Evolutionary conservation across 2,329 filamentous ascomycete species (phyloP), one percentile per base, ranked within the genome.

Genomic region (Epichloe elymi): DNA sequence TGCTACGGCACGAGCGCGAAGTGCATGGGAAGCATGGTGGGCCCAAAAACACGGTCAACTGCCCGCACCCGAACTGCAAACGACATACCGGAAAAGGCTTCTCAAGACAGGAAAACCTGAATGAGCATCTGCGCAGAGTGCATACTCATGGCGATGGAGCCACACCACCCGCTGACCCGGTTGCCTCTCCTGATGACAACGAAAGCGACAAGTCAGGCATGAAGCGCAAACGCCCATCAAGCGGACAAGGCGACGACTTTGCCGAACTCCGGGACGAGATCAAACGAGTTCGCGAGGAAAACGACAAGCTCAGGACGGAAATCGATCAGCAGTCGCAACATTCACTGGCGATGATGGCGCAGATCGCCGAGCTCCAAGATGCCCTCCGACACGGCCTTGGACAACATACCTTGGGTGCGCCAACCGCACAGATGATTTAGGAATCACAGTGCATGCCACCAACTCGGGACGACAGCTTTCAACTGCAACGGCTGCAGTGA

Each of bases 21-120:
- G 91, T 97, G 1, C 91, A 97, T 67, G 83, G 83, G 66, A 88
- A 91, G 69, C 85, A 95, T 60, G 87, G 88, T 51, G 89, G 88
- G 2, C 88, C 89, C 10, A 89, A 90, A 65, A 89, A 94, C 55
- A 83, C 85, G 3, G 77, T 95, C 50, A 86, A 88, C 71, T 97
- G 91, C 61, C 89, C 89, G 0, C 86, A 91, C 61, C 67, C 74
- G 38, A 88, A 88, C 63, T 97, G 91, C 76, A 95, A 95, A 65
- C 85, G 91, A 38, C 87, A 89, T 61, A 83, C 80, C 0, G 90
- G 88, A 55, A 87, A 88, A 61, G 89, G 89, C 20, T 97, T 97
- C 66, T 94, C 90, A 8, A 82, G 91, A 47, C 86, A 90, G 62
- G 91, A 97, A 69, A 97, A 97, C 60, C 74, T 96, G 4, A 89